Evolutionary conservation across 1,139 yeast genomes (phyloP), one percentile per base, ranked within the genome.

Genomic region (Wickerhamomyces sp.): DNA sequence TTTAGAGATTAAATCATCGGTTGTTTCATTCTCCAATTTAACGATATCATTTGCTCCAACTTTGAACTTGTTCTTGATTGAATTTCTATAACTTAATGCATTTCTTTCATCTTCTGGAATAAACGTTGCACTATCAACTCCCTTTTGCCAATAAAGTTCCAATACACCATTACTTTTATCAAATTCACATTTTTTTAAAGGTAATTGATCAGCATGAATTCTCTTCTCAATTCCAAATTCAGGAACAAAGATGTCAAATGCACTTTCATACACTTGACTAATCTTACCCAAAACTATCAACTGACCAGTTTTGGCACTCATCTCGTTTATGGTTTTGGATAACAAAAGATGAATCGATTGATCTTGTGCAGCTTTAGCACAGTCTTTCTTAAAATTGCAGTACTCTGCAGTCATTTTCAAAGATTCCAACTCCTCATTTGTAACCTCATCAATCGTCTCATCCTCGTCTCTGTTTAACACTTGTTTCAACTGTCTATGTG

Each of bases 171-270:
- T 68, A 19, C 58, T 57, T 53, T 81, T 83, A 55, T 86, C 93
- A 58, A 84, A 91, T 57, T 91, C 97, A 5, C 97, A 97, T 59
- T 88, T 88, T 18, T 76, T 78, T 43, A 91, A 67, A 13, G 98
- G 98, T 38, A 91, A 68, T 59, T 91, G 98, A 61, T 91, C 98
- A 28, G 97, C 96, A 53, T 91, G 98, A 19, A 91, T 97, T 52
- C 98, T 77, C 62, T 91, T 91, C 58, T 91, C 98, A 47, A 91
- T 86, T 28, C 98, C 97, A 62, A 89, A 82, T 49, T 87, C 96
- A 1, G 97, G 97, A 42, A 91, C 72, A 45, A 87, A 77, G 7
- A 91, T 94, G 59, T 91, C 98, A 64, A 91, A 91, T 2, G 97
- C 87, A 2, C 96, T 86, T 60, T 91, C 97, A 56, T 89, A 89